Base-by-base conservation (phyloP, 2,329 filamentous ascomycete genomes). In the Passalora sequoiae region DNA sequence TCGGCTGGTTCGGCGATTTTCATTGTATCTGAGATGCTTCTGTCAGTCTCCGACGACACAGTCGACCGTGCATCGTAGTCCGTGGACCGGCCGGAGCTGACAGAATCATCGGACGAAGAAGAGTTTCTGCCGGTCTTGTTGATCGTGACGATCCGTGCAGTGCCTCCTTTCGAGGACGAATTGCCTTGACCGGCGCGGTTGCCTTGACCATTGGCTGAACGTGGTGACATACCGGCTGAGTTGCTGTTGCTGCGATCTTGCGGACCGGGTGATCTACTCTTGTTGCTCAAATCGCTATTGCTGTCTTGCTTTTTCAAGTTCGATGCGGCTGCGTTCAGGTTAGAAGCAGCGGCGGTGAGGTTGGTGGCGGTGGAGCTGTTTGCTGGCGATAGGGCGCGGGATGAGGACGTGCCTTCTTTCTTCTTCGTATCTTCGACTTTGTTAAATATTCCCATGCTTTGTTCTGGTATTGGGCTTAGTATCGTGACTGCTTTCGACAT, bases 401-500 rank as follows among this genome's bases (percentile, higher is more conserved):
- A 30, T n/a, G n/a, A n/a, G 12, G 27, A 40, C 38, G 16, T 31
- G 27, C 38, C 27, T 4, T 42, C 16, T 16, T 36, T 36, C 33
- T 36, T 36, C 33, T 36, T 36, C 15, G 17, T 44, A 25, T 39
- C 37, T 39, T 38, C 35, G 17, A 22, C 10, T 20, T 38, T 44
- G 36, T 36, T 36, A 20, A 44, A 44, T 25, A 44, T 44, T 21
- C 42, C 42, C 42, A 44, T 44, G 19, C 19, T 38, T 22, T 12
- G 17, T 20, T 44, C 42, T 19, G 36, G 42, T 24, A 40, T 40
- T 6, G 36, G 42, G 35, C 35, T 35, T 10, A 44, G 36, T 21
- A 31, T 44, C 10, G 36, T 39, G 20, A 35, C 36, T 13, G 42
- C 29, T 20, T 37, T 31, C 15, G 33, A 44, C 42, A 44, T 44